Evolutionary conservation across 1,284 basidiomycete species (phyloP).

Genomic region (Fomitopsis palustris): DNA sequence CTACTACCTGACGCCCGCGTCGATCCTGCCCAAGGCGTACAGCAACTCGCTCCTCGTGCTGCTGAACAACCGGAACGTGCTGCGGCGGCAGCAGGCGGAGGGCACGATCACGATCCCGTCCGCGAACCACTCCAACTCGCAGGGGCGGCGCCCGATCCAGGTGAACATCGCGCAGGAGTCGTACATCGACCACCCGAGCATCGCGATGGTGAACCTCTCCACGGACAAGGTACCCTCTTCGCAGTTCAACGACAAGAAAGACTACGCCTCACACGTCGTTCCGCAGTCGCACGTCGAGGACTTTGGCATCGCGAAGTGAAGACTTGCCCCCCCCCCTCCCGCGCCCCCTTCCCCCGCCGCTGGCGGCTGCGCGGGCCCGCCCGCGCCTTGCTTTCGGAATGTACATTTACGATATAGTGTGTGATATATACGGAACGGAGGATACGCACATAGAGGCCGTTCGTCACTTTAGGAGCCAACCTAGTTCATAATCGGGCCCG

Average conservation of each 20-base stretch:
- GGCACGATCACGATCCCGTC: background rate
- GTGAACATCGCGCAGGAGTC: constrained; percentile 3
- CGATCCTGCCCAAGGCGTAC: background rate
- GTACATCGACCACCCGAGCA: constrained; percentile 1
- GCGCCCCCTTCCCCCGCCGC: no score
- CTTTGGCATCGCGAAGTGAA: background rate
- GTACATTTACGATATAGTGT: background rate
- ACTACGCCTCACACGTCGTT: background rate
- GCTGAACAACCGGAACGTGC: constrained; percentile 2
- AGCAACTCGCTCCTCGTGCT: constrained; percentile 2
- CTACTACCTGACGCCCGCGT: background rate
- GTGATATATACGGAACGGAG: background rate
- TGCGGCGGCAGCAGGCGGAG: background rate
- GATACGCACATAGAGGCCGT: background rate
- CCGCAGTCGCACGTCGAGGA: background rate
- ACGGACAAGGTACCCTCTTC: background rate
- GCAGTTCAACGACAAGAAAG: background rate
- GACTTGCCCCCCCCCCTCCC: no score
- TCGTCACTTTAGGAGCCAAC: background rate
- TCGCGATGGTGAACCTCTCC: background rate
- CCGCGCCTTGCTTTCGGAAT: background rate
- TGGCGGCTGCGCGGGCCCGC: background rate
- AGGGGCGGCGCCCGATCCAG: background rate
- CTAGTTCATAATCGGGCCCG: background rate
- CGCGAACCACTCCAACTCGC: background rate